These are phyloP conservation scores for Conticribra weissflogii DNA, from an alignment of 108 stramenopile species.

Conservation along the genomic window DNA sequence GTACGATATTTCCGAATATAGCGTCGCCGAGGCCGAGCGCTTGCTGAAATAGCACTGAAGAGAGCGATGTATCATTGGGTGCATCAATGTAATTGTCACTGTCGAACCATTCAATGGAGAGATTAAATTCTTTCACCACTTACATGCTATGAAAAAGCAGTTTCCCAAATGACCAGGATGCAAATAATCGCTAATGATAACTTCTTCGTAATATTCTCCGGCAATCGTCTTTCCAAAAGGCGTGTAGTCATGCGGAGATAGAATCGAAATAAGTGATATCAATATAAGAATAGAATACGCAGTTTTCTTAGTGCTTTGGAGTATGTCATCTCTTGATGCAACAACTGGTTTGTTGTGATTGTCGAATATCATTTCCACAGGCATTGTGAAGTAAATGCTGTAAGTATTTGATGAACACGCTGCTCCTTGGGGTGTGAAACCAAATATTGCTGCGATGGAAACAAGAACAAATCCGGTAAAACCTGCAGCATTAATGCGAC, in stretches of 20 bases:
- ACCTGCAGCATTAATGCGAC: background rate
- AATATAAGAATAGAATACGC: background rate
- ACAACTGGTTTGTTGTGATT: constrained; percentile 3
- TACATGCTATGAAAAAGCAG: constrained; percentile 26
- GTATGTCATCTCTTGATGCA: constrained; percentile 13
- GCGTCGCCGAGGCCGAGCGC: constrained; percentile 24
- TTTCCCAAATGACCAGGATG: constrained; percentile 31
- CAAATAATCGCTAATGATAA: constrained; percentile 5
- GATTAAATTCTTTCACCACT: background rate
- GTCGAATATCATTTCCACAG: constrained; percentile 26
- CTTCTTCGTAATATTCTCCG: constrained; percentile 28
- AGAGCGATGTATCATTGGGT: background rate
- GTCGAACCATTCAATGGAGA: too few species aligned
- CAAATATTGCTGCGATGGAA: constrained; percentile 17
- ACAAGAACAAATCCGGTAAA: constrained; percentile 12
- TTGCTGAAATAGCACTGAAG: constrained; percentile 31
- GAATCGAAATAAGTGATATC: constrained; percentile 11
- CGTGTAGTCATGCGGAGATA: constrained; percentile 27
- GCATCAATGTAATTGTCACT: background rate
- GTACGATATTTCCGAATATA: background rate
- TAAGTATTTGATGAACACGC: constrained; percentile 8
- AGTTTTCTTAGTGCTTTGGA: background rate
- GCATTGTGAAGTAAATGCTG: constrained; percentile 24
- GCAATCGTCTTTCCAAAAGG: constrained; percentile 33
- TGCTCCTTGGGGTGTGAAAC: constrained; percentile 20